A percentile compares a stretch with the other conserved stretches of the same genome.
Conservation (phyloP, 768 basidiomycete species). For the Podaxis mareebaensis region DNA sequence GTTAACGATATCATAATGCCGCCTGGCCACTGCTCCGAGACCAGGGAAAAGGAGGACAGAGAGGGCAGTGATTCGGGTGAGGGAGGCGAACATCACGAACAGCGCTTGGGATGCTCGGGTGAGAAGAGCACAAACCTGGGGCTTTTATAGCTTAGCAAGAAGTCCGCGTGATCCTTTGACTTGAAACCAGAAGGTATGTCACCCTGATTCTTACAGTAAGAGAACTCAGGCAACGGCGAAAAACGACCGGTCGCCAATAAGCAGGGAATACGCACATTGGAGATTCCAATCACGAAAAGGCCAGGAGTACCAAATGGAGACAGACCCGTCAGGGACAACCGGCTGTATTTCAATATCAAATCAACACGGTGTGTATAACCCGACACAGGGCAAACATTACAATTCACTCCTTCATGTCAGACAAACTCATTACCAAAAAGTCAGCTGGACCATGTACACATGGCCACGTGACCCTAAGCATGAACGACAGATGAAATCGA, state of each 20-base stretch:
- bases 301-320: too few relatives aligned
- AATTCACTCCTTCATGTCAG: too few relatives aligned
- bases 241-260: not conserved
- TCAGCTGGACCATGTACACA: too few relatives aligned
- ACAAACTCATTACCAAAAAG: too few relatives aligned
- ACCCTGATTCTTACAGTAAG: not conserved
- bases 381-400: too few relatives aligned
- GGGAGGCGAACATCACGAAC: not conserved
- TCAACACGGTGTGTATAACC: too few relatives aligned
- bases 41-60: not conserved
- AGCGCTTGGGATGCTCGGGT: not conserved
- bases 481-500: too few relatives aligned
- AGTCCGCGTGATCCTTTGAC: not conserved
- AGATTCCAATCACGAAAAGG: too few relatives aligned
- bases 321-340: too few relatives aligned
- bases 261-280: not conserved
- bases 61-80: not conserved
- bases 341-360: too few relatives aligned
- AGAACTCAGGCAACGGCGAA: not conserved
- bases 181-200: not conserved
- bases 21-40: not conserved
- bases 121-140: not conserved
- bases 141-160: not conserved
- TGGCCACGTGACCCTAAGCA: too few relatives aligned
- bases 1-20: slow-evolving; percentile 15